Conservation (phyloP, 257 asterid species). For the Rhazya stricta region DNA sequence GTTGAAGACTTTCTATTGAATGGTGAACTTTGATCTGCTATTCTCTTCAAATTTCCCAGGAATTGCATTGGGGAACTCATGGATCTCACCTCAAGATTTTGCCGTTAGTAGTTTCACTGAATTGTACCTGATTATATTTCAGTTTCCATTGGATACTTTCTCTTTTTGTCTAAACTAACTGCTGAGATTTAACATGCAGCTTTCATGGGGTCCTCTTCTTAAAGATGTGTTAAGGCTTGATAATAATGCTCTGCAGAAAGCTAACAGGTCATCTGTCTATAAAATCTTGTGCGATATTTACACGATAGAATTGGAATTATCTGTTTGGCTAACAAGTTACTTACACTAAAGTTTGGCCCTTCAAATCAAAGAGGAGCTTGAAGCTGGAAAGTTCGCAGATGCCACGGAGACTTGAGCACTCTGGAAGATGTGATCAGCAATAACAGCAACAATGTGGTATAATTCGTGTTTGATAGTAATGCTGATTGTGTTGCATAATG, state of each 20-base stretch:
- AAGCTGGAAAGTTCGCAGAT: conserved; percentile 42
- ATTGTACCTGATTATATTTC: neutral
- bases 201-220: conserved; percentile 94
- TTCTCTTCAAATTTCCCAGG: conserved; percentile 33
- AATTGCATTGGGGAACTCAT: conserved; percentile 80
- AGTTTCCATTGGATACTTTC: conserved; percentile 8
- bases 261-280: conserved; percentile 55
- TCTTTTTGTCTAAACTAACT: neutral
- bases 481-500: too few species aligned
- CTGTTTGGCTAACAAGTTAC: neutral
- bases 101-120: conserved; percentile 39
- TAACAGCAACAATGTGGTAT: conserved; percentile 64
- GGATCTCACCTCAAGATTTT: conserved; percentile 98
- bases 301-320: too few species aligned
- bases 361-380: conserved; percentile 47
- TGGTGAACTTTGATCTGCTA: too few species aligned
- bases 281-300: too few species aligned
- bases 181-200: conserved; percentile 35
- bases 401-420: conserved; percentile 61
- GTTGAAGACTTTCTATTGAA: too few species aligned
- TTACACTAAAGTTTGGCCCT: conserved; percentile 55
- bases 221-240: conserved; percentile 86
- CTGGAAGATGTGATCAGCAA: conserved; percentile 47
- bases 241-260: conserved; percentile 45
- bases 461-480: too few species aligned